Evolutionary conservation across 352 stramenopile species (phyloP).

Genomic region (Pythium brachiatum): DNA sequence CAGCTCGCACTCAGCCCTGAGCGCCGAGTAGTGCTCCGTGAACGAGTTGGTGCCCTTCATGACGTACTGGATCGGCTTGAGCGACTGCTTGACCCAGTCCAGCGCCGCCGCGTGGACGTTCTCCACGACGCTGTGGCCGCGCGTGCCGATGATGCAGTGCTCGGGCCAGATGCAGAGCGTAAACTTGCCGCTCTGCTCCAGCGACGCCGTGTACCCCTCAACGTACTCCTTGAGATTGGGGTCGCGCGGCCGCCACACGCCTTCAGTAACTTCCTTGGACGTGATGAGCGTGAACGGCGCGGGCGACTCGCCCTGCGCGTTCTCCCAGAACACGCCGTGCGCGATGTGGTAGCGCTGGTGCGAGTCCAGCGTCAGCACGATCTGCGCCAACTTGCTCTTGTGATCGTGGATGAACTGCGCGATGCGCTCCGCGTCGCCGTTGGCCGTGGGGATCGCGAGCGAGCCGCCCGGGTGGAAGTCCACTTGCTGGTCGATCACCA

Average conservation of each 20-base stretch:
- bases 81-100: constrained; percentile 74
- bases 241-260: constrained; percentile 57
- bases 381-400: constrained; percentile 53
- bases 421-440: constrained; percentile 89
- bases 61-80: constrained; percentile 81
- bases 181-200: constrained; percentile 90
- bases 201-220: constrained; percentile 86
- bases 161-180: constrained; percentile 96
- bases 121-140: constrained; percentile 87
- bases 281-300: constrained; percentile 93
- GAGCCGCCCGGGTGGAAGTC: constrained; percentile 96
- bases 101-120: constrained; percentile 81
- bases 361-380: constrained; percentile 96
- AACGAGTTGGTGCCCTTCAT: constrained; percentile 94
- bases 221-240: constrained; percentile 80
- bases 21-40: constrained; percentile 96
- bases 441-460: constrained; percentile 93
- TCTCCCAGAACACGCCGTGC: constrained; percentile 92
- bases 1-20: constrained; percentile 93
- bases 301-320: constrained; percentile 61
- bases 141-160: constrained; percentile 94
- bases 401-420: constrained; percentile 83
- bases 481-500: constrained; percentile 93
- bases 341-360: constrained; percentile 96
- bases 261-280: constrained; percentile 62